Percentiles rank a stretch among this genome's conserved stretches.
phyloP scores from a whole-genome alignment of 163 green algal species.

The Trebouxia gelatinosa region DNA sequence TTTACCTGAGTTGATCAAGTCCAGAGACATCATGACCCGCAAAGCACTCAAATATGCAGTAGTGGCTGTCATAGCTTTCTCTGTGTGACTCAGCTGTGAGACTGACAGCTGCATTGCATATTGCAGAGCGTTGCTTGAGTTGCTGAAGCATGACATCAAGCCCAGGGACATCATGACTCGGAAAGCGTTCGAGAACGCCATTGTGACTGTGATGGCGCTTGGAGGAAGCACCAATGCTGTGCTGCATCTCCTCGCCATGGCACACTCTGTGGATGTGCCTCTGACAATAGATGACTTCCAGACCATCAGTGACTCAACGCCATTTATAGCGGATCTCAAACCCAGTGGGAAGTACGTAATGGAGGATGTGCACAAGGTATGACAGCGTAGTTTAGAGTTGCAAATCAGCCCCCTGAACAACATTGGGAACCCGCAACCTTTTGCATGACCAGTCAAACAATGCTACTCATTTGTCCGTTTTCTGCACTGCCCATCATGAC shows the following conservation, averaged over 20 bases:
- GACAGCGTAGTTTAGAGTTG: background rate
- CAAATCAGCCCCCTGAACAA: no score
- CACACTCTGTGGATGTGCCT: constrained; percentile 44
- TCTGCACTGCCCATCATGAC: no score
- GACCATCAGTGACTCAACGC: constrained; percentile 66
- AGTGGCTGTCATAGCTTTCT: constrained; percentile 69
- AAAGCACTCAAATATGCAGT: constrained; percentile 56
- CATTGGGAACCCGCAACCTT: no score
- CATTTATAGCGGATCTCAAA: constrained; percentile 98
- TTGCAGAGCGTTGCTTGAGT: constrained; percentile 76
- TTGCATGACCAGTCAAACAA: background rate
- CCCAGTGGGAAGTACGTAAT: constrained; percentile 95
- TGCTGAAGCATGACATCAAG: constrained; percentile 93
- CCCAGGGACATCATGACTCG: constrained; percentile 96
- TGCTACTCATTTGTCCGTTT: background rate
- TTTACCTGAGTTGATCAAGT: constrained; percentile 91
- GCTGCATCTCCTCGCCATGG: constrained; percentile 98
- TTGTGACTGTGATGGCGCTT: constrained; percentile 87
- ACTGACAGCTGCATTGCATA: no score
- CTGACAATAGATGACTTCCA: constrained; percentile 95
- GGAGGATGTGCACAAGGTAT: constrained; percentile 97
- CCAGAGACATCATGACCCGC: constrained; percentile 94
- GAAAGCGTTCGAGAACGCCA: constrained; percentile 93
- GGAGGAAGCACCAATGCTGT: constrained; percentile 98
- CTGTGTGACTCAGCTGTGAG: no score